These are phyloP conservation scores for Ligustrum vulgare DNA, from an alignment of 257 asterid species.

Conservation along the genomic window DNA sequence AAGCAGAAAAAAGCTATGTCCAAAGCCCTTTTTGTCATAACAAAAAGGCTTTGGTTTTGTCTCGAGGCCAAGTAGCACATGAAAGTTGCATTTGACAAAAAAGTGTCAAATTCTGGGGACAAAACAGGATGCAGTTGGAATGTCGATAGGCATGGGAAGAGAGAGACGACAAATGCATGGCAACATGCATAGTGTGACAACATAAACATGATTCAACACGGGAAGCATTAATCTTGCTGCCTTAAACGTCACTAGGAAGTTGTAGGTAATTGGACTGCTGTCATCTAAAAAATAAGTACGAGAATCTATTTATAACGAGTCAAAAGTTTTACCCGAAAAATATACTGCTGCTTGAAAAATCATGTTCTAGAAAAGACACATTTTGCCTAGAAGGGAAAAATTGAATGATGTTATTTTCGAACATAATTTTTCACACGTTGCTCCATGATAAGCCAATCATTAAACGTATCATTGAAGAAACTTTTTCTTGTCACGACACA, in stretches of 20 bases:
- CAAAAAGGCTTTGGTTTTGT: constrained; percentile 10
- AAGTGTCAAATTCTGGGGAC: constrained; percentile 18
- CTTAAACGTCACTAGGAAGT: neutral
- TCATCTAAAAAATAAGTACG: no score
- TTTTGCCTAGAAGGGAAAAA: neutral
- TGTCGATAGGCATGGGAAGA: neutral
- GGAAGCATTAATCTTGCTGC: neutral
- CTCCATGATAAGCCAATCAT: neutral
- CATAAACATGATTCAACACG: neutral
- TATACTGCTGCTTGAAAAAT: no score
- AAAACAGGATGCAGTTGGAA: constrained; percentile 20
- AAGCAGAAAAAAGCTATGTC: neutral
- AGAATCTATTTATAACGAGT: no score
- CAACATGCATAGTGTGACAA: neutral
- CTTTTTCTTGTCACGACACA: no score
- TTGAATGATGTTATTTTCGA: no score
- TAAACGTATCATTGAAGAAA: neutral
- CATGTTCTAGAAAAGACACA: neutral
- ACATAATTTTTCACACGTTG: neutral
- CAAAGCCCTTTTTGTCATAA: constrained; percentile 15
- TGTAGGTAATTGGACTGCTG: no score
- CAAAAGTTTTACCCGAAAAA: no score
- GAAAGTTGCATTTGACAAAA: constrained; percentile 16
- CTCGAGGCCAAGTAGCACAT: constrained; percentile 10
- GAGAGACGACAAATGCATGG: neutral